phyloP scores from a whole-genome alignment of 225 moss, liverwort and hornwort species.

The Bryoerythrophyllum caledonicum region DNA sequence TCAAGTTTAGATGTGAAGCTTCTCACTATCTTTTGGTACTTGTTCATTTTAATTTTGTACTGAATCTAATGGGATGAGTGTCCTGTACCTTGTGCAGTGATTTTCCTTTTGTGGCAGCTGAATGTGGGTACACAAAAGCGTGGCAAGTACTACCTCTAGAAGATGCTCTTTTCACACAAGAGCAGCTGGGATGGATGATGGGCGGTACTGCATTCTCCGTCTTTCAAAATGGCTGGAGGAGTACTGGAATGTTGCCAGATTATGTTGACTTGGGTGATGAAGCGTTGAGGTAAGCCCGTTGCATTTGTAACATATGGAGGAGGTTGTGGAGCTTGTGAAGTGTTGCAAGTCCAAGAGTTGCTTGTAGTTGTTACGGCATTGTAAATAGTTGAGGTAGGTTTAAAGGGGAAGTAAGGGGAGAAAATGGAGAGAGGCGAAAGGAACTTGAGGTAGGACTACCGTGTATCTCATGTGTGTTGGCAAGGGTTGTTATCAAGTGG shows the following conservation, averaged over 20 bases:
- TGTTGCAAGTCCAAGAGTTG: no score
- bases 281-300: not conserved
- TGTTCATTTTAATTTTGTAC: not conserved
- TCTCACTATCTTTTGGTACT: not conserved
- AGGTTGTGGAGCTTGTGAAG: no score
- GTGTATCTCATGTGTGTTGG: no score
- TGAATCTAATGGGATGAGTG: not conserved
- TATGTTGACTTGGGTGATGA: slow-evolving; percentile 10
- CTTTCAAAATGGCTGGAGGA: slow-evolving; percentile 55
- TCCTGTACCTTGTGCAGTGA: slow-evolving; percentile 26
- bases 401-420: no score
- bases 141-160: slow-evolving; percentile 47
- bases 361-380: no score
- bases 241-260: not conserved
- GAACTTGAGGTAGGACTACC: no score
- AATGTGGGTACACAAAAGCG: slow-evolving; percentile 64
- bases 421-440: no score
- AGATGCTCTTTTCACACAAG: slow-evolving; percentile 24
- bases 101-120: slow-evolving; percentile 62
- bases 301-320: no score
- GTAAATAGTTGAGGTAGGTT: no score
- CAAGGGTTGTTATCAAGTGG: no score
- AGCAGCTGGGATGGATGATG: slow-evolving; percentile 45
- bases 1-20: no score
- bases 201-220: slow-evolving; percentile 57